Evolutionary conservation across 352 stramenopile species (phyloP).

Genomic region (Pythium aristosporum): DNA sequence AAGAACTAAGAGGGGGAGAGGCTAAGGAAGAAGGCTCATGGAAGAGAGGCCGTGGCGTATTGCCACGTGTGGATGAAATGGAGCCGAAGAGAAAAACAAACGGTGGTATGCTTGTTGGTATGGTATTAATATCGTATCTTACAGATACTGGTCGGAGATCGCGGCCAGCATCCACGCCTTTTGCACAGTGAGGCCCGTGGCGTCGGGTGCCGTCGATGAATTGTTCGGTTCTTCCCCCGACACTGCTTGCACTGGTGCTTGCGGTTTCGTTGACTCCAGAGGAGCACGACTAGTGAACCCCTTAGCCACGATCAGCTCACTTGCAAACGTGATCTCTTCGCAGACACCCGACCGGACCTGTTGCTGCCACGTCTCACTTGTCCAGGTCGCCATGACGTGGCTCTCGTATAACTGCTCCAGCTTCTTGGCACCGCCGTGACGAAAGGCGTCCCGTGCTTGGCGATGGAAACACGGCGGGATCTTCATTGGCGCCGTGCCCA

Average conservation of each 20-base stretch:
- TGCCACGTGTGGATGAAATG: not conserved
- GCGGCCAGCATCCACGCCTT: constrained; percentile 44
- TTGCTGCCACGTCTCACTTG: constrained; percentile 20
- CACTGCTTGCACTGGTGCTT: not conserved
- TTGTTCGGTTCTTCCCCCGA: not conserved
- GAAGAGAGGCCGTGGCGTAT: not conserved
- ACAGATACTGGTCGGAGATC: constrained; percentile 38
- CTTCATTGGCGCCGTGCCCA: not conserved
- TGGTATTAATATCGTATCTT: constrained; percentile 5
- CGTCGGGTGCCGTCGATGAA: not conserved
- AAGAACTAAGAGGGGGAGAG: constrained; percentile 48
- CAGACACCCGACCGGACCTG: constrained; percentile 34
- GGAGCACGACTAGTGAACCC: constrained; percentile 2
- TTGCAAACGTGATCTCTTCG: constrained; percentile 33
- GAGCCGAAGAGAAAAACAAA: not conserved
- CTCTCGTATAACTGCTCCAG: constrained; percentile 24
- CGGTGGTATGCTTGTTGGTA: not conserved
- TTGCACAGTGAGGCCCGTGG: constrained; percentile 24
- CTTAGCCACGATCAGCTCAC: constrained; percentile 16
- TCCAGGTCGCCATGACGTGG: constrained; percentile 30
- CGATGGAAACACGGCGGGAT: constrained; percentile 47
- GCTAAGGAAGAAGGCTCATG: not conserved
- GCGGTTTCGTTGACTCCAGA: no score
- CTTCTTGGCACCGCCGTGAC: not conserved
- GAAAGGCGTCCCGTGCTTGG: constrained; percentile 28